phyloP scores from a whole-genome alignment of 2,329 filamentous ascomycete genomes.

The Scortechinia acanthostroma region DNA sequence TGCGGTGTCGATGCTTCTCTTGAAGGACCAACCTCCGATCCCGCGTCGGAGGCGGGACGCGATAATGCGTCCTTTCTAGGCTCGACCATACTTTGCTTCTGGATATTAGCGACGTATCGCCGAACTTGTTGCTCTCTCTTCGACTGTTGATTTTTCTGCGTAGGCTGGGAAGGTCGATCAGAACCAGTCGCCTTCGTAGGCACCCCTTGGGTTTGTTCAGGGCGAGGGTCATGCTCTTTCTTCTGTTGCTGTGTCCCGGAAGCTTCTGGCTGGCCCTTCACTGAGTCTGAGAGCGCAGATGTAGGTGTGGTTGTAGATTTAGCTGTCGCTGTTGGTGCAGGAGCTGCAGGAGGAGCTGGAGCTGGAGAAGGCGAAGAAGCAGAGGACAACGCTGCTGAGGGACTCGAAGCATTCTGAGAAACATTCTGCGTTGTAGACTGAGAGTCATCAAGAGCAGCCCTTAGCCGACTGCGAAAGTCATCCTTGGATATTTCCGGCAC shows the following conservation, averaged over 20 bases:
- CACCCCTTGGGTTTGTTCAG: neutral
- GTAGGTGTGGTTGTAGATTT: neutral
- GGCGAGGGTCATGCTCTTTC: neutral
- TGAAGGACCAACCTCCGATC: conserved; percentile 14
- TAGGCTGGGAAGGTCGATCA: too few species aligned
- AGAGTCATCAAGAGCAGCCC: conserved; percentile 2
- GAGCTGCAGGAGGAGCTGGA: neutral
- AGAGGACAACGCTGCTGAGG: neutral
- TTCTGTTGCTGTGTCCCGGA: too few species aligned
- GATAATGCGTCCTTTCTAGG: conserved; percentile 9
- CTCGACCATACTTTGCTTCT: conserved; percentile 5
- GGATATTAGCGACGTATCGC: conserved; percentile 3
- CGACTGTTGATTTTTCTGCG: neutral
- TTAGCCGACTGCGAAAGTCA: conserved; percentile 4
- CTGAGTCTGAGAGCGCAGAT: too few species aligned
- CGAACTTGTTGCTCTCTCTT: neutral
- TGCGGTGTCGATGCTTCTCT: conserved; percentile 8
- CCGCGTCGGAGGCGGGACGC: conserved; percentile 13
- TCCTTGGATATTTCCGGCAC: neutral
- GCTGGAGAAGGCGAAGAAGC: too few species aligned
- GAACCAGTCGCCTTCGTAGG: neutral
- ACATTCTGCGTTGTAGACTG: neutral
- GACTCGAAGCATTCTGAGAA: neutral
- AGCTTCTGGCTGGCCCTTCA: too few species aligned
- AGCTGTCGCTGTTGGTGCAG: neutral